phyloP scores from a whole-genome alignment of 2,329 filamentous ascomycete species.

The Cytospora schulzeri region DNA sequence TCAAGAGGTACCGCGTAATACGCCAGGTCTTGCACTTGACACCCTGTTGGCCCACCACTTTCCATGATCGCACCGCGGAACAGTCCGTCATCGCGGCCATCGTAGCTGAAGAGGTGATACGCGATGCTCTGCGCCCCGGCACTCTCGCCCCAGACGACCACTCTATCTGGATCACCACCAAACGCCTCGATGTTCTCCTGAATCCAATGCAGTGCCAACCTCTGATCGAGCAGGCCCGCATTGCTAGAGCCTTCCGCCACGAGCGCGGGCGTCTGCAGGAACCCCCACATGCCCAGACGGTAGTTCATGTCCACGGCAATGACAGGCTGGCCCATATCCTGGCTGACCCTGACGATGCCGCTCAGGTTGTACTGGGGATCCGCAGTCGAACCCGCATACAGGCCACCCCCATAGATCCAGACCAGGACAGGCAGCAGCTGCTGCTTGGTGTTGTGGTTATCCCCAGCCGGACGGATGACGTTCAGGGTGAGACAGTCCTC shows the following conservation, averaged over 20 bases:
- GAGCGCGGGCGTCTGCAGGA: constrained; percentile 50
- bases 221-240: constrained; percentile 53
- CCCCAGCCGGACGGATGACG: constrained; percentile 45
- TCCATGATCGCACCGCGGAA: constrained; percentile 58
- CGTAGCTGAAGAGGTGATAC: constrained; percentile 57
- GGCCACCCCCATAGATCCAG: constrained; percentile 64
- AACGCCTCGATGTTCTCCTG: constrained; percentile 57
- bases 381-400: constrained; percentile 50
- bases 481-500: constrained; percentile 52
- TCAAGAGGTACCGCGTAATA: constrained; percentile 41
- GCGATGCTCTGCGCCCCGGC: constrained; percentile 45
- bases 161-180: constrained; percentile 48
- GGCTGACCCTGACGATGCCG: constrained; percentile 58
- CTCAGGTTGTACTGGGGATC: constrained; percentile 66
- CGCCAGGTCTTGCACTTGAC: constrained; percentile 35
- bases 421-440: constrained; percentile 44
- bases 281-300: constrained; percentile 55
- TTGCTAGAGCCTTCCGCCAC: constrained; percentile 47
- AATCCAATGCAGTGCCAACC: constrained; percentile 52
- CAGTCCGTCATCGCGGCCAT: constrained; percentile 56
- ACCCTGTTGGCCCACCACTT: constrained; percentile 44
- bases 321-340: constrained; percentile 54
- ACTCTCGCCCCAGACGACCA: constrained; percentile 53
- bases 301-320: constrained; percentile 59
- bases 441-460: constrained; percentile 35